phyloP scores from a whole-genome alignment of 768 basidiomycete species.

The Suillus brevipes region DNA sequence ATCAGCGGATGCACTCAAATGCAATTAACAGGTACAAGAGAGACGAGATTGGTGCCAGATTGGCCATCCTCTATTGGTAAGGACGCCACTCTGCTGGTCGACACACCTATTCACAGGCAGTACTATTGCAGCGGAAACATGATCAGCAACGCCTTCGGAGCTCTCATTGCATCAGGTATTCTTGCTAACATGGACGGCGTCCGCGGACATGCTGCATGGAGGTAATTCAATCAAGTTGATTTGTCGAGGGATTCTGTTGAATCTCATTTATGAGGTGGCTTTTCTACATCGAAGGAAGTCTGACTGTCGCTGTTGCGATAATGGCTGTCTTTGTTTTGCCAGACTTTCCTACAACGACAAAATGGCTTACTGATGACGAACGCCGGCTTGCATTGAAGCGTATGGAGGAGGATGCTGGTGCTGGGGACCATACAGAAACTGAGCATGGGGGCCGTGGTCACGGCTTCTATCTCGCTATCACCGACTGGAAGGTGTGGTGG shows the following conservation, averaged over 20 bases:
- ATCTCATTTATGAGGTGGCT: slow-evolving; percentile 39
- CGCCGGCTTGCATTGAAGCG: slow-evolving; percentile 52
- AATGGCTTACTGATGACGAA: slow-evolving; percentile 38
- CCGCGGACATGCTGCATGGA: slow-evolving; percentile 53
- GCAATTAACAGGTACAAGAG: slow-evolving; percentile 40
- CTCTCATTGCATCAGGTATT: slow-evolving; percentile 50
- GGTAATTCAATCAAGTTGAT: slow-evolving; percentile 15
- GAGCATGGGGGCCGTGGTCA: slow-evolving; percentile 37
- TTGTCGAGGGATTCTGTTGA: slow-evolving; percentile 4
- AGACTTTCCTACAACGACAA: slow-evolving; percentile 43
- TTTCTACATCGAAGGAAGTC: slow-evolving; percentile 47
- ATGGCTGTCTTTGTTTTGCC: slow-evolving; percentile 47
- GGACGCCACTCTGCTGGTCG: neutral
- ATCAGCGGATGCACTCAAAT: slow-evolving; percentile 23
- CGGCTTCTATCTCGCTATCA: slow-evolving; percentile 59
- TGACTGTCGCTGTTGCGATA: slow-evolving; percentile 47
- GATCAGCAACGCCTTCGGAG: slow-evolving; percentile 57
- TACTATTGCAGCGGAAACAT: slow-evolving; percentile 37
- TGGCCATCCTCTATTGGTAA: slow-evolving; percentile 44
- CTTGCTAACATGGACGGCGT: slow-evolving; percentile 47
- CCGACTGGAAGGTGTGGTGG: slow-evolving; percentile 84
- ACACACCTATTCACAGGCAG: too few relatives aligned
- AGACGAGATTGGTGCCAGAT: slow-evolving; percentile 44
- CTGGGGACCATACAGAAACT: slow-evolving; percentile 51
- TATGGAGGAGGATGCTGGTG: slow-evolving; percentile 65